Percentiles rank a stretch among this genome's conserved stretches.
Conservation (phyloP, 2,329 filamentous ascomycete genomes). For the Myriosclerotinia duriaeana region DNA sequence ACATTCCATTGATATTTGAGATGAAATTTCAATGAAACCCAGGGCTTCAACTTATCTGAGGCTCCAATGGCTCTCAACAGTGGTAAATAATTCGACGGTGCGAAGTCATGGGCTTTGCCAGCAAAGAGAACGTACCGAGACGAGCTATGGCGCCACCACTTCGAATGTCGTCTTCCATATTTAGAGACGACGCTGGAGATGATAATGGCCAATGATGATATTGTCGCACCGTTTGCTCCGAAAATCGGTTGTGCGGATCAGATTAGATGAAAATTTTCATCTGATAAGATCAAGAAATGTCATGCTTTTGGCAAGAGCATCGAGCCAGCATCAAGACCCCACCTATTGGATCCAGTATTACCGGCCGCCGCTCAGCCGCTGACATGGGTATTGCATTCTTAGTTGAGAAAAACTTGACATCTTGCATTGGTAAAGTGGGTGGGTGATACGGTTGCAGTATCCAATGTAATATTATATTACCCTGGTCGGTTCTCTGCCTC, state of each 20-base stretch:
- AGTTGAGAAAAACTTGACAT: conserved; percentile 14
- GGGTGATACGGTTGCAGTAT: background rate
- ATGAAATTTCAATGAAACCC: background rate
- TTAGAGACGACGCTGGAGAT: background rate
- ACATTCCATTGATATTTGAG: background rate
- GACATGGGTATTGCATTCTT: conserved; percentile 13
- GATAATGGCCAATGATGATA: background rate
- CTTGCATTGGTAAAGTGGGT: conserved; percentile 13
- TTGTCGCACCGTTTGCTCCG: background rate
- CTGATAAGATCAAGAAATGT: conserved; percentile 20
- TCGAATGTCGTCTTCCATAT: background rate
- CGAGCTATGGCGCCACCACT: background rate
- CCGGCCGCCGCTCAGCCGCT: too few relatives aligned
- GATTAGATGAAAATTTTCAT: conserved; percentile 23
- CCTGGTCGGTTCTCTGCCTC: background rate
- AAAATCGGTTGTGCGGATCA: conserved; percentile 14
- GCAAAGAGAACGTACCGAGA: background rate
- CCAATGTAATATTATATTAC: background rate
- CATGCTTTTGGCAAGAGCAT: background rate
- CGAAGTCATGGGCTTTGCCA: background rate
- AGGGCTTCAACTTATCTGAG: background rate
- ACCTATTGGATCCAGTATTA: too few relatives aligned
- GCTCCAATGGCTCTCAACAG: background rate
- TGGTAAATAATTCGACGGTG: background rate
- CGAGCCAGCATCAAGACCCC: background rate